Conservation (phyloP, 1,284 basidiomycete species). For the Sporisorium reilianum region DNA sequence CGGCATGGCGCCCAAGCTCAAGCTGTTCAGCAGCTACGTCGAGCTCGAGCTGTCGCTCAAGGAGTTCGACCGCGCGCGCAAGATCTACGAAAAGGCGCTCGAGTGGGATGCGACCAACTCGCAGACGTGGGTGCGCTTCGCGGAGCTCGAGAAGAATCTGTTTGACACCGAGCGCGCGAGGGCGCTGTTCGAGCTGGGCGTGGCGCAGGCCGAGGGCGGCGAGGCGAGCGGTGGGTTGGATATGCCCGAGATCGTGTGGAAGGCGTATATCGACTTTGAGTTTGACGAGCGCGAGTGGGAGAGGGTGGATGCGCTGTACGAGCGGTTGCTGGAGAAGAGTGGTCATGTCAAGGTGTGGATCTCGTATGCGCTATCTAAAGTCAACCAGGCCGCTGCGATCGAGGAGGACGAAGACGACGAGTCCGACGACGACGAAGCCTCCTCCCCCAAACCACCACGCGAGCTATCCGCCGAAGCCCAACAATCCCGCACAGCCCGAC, state of each 20-base stretch:
- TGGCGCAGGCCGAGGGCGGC: slow-evolving; percentile 75
- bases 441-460: slow-evolving; percentile 59
- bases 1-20: slow-evolving; percentile 94
- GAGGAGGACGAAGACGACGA: slow-evolving; percentile 78
- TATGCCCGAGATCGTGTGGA: slow-evolving; percentile 90
- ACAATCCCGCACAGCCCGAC: slow-evolving; percentile 70
- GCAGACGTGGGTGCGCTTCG: slow-evolving; percentile 89
- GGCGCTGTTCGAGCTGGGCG: slow-evolving; percentile 93
- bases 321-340: slow-evolving; percentile 85
- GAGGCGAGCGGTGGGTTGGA: slow-evolving; percentile 77
- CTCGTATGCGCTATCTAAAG: slow-evolving; percentile 70
- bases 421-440: slow-evolving; percentile 75
- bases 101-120: slow-evolving; percentile 67
- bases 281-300: slow-evolving; percentile 93
- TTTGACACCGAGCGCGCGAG: slow-evolving; percentile 92
- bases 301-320: slow-evolving; percentile 85
- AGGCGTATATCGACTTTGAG: slow-evolving; percentile 95
- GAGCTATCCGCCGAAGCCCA: slow-evolving; percentile 46
- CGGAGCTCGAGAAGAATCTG: slow-evolving; percentile 91
- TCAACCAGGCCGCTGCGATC: slow-evolving; percentile 74
- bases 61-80: slow-evolving; percentile 94
- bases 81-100: slow-evolving; percentile 91
- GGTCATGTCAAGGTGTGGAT: slow-evolving; percentile 85
- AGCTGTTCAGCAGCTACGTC: slow-evolving; percentile 68
- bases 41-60: slow-evolving; percentile 66